Conservation (phyloP, 805 yeast species). For the Yarrowia bubula region DNA sequence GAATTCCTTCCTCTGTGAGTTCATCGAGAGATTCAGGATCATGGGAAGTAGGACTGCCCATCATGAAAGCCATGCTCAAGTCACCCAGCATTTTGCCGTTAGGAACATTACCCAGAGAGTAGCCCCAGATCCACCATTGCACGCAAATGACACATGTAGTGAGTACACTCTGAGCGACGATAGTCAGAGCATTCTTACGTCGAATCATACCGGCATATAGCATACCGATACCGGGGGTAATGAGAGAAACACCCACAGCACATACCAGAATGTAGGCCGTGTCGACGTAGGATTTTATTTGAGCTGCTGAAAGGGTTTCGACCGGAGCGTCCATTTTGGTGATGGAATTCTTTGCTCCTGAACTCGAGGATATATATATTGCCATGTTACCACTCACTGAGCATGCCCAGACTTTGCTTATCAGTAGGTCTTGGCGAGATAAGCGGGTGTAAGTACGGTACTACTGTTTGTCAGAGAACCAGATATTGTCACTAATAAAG, state of each 20-base stretch:
- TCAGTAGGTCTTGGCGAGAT: slow-evolving; percentile 17
- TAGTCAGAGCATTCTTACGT: slow-evolving; percentile 89
- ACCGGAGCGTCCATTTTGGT: neutral
- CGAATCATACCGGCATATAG: slow-evolving; percentile 93
- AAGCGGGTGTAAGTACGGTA: neutral
- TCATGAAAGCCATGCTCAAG: neutral
- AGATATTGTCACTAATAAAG: too few species aligned
- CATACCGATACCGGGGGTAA: slow-evolving; percentile 94
- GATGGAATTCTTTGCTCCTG: neutral
- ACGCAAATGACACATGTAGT: slow-evolving; percentile 77
- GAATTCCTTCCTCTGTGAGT: slow-evolving; percentile 46
- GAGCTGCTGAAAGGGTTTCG: neutral
- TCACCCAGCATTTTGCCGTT: slow-evolving; percentile 65
- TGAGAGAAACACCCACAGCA: slow-evolving; percentile 50
- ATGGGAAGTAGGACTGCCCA: slow-evolving; percentile 36
- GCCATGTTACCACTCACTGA: neutral
- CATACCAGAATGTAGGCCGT: slow-evolving; percentile 14
- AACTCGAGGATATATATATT: neutral
- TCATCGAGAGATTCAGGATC: neutral
- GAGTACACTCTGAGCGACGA: slow-evolving; percentile 92
- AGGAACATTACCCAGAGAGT: slow-evolving; percentile 68
- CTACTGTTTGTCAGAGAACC: too few species aligned
- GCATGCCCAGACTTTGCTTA: slow-evolving; percentile 9
- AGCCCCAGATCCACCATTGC: slow-evolving; percentile 99
- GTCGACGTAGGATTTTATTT: slow-evolving; percentile 15